Conservation (phyloP, 768 basidiomycete genomes). For the Pisolithus tinctorius region DNA sequence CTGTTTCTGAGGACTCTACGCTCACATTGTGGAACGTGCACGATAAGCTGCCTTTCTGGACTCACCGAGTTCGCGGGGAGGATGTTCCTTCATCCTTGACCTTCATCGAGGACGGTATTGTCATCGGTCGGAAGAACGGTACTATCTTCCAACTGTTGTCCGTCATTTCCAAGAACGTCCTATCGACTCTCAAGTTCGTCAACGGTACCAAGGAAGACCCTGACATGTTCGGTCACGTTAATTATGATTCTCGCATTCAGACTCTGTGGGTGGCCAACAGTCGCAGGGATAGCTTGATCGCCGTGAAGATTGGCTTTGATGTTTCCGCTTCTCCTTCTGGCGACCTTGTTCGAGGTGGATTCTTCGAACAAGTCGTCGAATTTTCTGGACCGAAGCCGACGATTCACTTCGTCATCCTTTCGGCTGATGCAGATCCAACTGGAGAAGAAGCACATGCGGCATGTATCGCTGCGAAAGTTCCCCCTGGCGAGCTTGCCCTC, state of each 20-base stretch:
- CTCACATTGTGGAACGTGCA: conserved; percentile 78
- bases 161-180: conserved; percentile 61
- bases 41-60: conserved; percentile 69
- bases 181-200: conserved; percentile 76
- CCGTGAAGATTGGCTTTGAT: conserved; percentile 68
- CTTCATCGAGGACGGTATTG: conserved; percentile 80
- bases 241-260: conserved; percentile 79
- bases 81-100: conserved; percentile 78
- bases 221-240: conserved; percentile 86
- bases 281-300: conserved; percentile 77
- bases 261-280: conserved; percentile 86
- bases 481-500: conserved; percentile 69
- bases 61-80: conserved; percentile 71
- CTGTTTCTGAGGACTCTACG: conserved; percentile 77
- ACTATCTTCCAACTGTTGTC: conserved; percentile 80
- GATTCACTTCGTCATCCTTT: conserved; percentile 85
- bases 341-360: conserved; percentile 57
- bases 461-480: conserved; percentile 74
- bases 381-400: conserved; percentile 80
- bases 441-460: conserved; percentile 81
- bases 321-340: conserved; percentile 46
- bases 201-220: conserved; percentile 63
- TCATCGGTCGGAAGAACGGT: conserved; percentile 78
- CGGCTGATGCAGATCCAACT: conserved; percentile 74
- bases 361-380: conserved; percentile 78